Evolutionary conservation across 805 yeast species (phyloP).

Genomic region (Saccharomycopsis microspora): DNA sequence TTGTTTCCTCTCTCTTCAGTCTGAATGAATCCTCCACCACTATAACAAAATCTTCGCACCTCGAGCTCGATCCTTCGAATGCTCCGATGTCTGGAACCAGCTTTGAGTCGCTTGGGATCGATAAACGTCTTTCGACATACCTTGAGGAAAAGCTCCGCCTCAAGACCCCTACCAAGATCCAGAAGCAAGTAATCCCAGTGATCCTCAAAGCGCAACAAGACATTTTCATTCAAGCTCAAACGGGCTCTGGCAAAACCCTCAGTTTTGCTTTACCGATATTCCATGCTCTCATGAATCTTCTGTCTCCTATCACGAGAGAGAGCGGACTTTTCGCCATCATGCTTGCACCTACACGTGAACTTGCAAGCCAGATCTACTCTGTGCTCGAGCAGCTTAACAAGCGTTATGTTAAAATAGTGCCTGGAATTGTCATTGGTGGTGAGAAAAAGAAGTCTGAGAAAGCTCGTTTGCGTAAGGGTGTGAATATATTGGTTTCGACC

Average conservation of each 20-base stretch:
- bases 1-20: constrained; percentile 79
- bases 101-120: constrained; percentile 63
- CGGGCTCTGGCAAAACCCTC: constrained; percentile 96
- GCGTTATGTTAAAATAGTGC: constrained; percentile 81
- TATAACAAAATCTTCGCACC: constrained; percentile 15
- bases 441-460: constrained; percentile 96
- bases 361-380: constrained; percentile 80
- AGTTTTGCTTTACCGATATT: constrained; percentile 80
- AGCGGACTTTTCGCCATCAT: constrained; percentile 85
- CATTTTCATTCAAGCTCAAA: constrained; percentile 87
- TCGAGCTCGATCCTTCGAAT: constrained; percentile 51
- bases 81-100: constrained; percentile 63
- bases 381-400: constrained; percentile 65
- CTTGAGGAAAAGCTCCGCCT: constrained; percentile 41
- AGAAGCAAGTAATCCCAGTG: constrained; percentile 66
- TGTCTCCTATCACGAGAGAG: constrained; percentile 36
- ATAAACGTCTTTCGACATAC: constrained; percentile 39
- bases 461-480: constrained; percentile 92
- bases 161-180: constrained; percentile 75
- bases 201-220: constrained; percentile 39
- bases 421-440: constrained; percentile 96
- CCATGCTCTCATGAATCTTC: constrained; percentile 52
- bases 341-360: constrained; percentile 88
- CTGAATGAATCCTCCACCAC: constrained; percentile 34
- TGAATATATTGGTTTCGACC: constrained; percentile 90